Conservation (phyloP, 2,329 filamentous ascomycete species). For the Chaetoscypha palmicola region DNA sequence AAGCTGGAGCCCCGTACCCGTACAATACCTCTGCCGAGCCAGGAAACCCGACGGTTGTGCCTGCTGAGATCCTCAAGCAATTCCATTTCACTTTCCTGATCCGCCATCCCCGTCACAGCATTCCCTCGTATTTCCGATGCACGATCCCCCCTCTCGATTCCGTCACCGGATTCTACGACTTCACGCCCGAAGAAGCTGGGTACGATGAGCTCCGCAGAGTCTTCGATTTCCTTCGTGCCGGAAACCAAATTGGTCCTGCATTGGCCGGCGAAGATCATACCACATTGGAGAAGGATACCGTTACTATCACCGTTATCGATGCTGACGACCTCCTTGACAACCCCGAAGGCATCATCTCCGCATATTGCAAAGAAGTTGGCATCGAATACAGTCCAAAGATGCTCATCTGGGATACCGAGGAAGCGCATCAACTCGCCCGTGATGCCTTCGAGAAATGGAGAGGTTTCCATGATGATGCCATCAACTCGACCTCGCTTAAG, state of each 20-base stretch:
- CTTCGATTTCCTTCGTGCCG: constrained; percentile 73
- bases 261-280: constrained; percentile 41
- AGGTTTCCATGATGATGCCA: constrained; percentile 93
- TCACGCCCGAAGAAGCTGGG: constrained; percentile 82
- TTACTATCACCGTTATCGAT: constrained; percentile 79
- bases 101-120: constrained; percentile 84
- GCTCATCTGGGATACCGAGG: constrained; percentile 76
- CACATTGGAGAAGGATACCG: constrained; percentile 29
- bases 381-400: constrained; percentile 70
- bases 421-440: constrained; percentile 61
- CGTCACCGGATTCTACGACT: constrained; percentile 78
- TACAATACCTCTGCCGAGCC: constrained; percentile 53
- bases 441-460: constrained; percentile 92
- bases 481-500: constrained; percentile 70
- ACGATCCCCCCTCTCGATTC: constrained; percentile 79
- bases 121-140: constrained; percentile 93
- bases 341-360: constrained; percentile 65
- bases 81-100: constrained; percentile 98
- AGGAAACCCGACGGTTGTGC: constrained; percentile 80
- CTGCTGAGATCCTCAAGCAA: constrained; percentile 61
- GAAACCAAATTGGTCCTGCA: constrained; percentile 63
- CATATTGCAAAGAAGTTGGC: constrained; percentile 76
- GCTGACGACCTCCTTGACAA: constrained; percentile 90
- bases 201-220: constrained; percentile 81
- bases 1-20: constrained; percentile 42